Evolutionary conservation across 805 yeast species (phyloP), one percentile per base, ranked within the genome.

Genomic region (Metschnikowia matae): DNA sequence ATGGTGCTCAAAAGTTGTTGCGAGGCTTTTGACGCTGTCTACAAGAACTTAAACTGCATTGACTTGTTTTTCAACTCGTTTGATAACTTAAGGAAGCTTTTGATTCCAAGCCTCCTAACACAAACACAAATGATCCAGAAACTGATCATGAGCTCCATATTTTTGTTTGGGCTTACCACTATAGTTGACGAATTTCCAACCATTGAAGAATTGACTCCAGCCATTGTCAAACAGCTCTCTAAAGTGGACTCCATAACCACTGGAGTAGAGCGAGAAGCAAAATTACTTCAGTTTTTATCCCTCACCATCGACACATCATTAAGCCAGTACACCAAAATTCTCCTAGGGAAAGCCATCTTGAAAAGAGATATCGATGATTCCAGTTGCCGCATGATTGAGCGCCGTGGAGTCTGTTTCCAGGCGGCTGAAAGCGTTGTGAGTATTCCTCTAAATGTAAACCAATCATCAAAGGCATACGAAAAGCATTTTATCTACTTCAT

Each of bases 381-480:
- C 6, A 68, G 67, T 21, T 73, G 77, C 54, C 67, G 62, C 48
- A 55, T 72, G 23, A 64, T 73, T 29, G 60, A 56, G 44, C 58
- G 78, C 40, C 55, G 78, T 45, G 68, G 67, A 13, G 60, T 73
- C 6, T 73, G 78, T 43, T 65, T 59, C 46, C 72, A 63, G 54
- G 76, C 77, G 1, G 74, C 74, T 2, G 75, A 70, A 44, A 69
- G 69, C 49, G 74, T 72, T 26, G 73, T 73, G 14, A 65, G 70
- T 52, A 73, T 73, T 32, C 77, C 77, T 7, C 62, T 72, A 29
- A 62, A 69, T 1, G 74, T 69, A 48, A 69, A 66, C 21, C 69
- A 63, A 44, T 36, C 61, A 7, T 42, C 59, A n/a, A 50, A 55
- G n/a, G 42, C 54, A n/a, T 54, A 62, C 29, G 56, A 62, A 17